Percentiles rank a stretch among this genome's conserved stretches.
Evolutionary conservation across 495 filamentous ascomycete species (phyloP).

Genomic region (Thermothielavioides terrestris): DNA sequence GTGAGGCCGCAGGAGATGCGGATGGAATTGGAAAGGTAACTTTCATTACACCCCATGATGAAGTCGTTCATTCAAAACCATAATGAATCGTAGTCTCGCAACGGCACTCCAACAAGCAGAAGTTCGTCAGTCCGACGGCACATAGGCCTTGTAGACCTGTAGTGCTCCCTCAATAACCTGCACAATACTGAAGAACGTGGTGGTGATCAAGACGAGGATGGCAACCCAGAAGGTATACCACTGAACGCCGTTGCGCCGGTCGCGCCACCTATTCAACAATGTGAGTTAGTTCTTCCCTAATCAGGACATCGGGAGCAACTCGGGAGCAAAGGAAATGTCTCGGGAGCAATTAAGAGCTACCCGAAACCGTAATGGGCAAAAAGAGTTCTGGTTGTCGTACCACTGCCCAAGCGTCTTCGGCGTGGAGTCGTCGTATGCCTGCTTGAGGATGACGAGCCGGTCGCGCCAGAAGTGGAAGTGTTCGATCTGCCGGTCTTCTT

Average conservation of each 20-base stretch:
- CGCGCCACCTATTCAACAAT: conserved; percentile 28
- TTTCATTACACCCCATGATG: no score
- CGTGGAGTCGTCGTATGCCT: conserved; percentile 42
- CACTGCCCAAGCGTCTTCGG: conserved; percentile 40
- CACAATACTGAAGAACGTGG: conserved; percentile 43
- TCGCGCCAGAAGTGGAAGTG: conserved; percentile 44
- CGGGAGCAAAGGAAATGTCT: no score
- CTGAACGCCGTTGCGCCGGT: conserved; percentile 41
- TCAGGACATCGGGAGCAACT: no score
- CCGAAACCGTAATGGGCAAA: no score
- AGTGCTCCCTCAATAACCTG: conserved; percentile 19
- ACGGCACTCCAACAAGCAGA: no score
- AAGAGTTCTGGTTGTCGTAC: no score
- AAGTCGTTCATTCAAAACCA: no score
- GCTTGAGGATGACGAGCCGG: conserved; percentile 42
- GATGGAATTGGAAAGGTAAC: no score
- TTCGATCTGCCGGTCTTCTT: conserved; percentile 22
- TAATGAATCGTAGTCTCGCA: no score
- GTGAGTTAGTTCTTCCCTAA: no score
- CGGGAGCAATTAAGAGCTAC: no score
- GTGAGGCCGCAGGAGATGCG: no score
- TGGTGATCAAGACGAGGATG: conserved; percentile 32
- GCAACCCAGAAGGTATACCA: conserved; percentile 50
- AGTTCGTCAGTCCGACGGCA: not conserved
- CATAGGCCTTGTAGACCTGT: not conserved